Conservation (phyloP, 2,329 filamentous ascomycete genomes). For the Talaromyces atroroseus region DNA sequence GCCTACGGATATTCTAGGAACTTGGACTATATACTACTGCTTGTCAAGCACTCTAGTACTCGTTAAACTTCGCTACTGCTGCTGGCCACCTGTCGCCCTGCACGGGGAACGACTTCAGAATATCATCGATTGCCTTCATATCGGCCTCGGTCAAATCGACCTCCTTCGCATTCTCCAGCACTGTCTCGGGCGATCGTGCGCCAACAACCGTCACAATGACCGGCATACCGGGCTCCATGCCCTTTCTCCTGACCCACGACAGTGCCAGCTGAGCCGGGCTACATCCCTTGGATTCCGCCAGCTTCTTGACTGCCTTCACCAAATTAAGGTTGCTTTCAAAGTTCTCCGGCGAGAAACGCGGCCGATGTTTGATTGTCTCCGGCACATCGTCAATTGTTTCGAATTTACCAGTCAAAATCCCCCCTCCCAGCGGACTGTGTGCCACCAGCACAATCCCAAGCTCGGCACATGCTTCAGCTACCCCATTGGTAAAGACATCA, state of each 20-base stretch:
- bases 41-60: background rate
- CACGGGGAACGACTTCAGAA: conserved; percentile 1
- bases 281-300: conserved; percentile 41
- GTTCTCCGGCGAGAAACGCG: conserved; percentile 48
- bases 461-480: conserved; percentile 52
- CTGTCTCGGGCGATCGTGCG: conserved; percentile 24
- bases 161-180: conserved; percentile 36
- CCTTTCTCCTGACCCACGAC: conserved; percentile 44
- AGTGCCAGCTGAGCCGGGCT: conserved; percentile 46
- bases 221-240: conserved; percentile 40
- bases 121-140: conserved; percentile 10
- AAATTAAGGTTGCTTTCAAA: conserved; percentile 48
- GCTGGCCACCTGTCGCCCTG: conserved; percentile 16
- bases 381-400: conserved; percentile 43
- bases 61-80: conserved; percentile 3
- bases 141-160: conserved; percentile 43
- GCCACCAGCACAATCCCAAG: conserved; percentile 55
- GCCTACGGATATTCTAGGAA: no score
- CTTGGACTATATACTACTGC: background rate
- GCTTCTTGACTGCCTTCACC: conserved; percentile 39
- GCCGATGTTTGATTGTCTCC: conserved; percentile 41
- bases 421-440: conserved; percentile 56
- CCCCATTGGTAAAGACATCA: conserved; percentile 54
- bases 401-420: conserved; percentile 50
- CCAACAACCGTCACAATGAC: conserved; percentile 38